Conservation (phyloP, 2,329 filamentous ascomycete species). For the Colletotrichum lini region DNA sequence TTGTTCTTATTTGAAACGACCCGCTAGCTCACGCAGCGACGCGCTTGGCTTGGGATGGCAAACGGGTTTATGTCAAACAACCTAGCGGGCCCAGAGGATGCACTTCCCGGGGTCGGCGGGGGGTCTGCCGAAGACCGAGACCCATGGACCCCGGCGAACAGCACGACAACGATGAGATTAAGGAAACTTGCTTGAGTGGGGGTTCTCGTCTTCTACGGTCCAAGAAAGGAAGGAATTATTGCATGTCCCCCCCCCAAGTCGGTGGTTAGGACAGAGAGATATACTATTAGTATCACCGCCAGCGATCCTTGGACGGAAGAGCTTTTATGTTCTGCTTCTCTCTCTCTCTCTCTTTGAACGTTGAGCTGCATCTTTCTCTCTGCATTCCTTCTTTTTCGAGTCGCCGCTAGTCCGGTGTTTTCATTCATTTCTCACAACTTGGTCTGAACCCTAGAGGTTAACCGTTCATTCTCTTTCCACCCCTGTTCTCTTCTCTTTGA, state of each 20-base stretch:
- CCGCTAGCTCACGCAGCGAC: slow-evolving; percentile 11
- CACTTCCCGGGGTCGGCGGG: slow-evolving; percentile 29
- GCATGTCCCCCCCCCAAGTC: not conserved
- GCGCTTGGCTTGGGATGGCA: slow-evolving; percentile 25
- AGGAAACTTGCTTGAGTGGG: slow-evolving; percentile 33
- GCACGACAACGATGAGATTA: slow-evolving; percentile 16
- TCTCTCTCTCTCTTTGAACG: not conserved
- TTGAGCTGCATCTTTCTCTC: slow-evolving; percentile 23
- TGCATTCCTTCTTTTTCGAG: slow-evolving; percentile 32
- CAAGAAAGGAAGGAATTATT: not conserved
- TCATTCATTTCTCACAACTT: slow-evolving; percentile 26
- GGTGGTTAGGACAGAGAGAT: not conserved
- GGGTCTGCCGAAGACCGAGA: slow-evolving; percentile 31
- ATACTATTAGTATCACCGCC: slow-evolving; percentile 15
- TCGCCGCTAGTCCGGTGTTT: slow-evolving; percentile 38
- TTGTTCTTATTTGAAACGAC: slow-evolving; percentile 34
- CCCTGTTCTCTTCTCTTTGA: slow-evolving; percentile 6
- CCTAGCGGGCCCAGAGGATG: slow-evolving; percentile 29
- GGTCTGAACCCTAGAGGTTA: slow-evolving; percentile 35
- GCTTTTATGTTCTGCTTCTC: too few relatives aligned
- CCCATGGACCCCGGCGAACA: slow-evolving; percentile 25
- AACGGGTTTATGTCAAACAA: slow-evolving; percentile 34
- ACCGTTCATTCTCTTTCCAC: slow-evolving; percentile 21
- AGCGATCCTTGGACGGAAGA: not conserved
- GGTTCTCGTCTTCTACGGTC: not conserved